Percentiles rank a stretch among this genome's conserved stretches.
Conservation (phyloP, 2,329 filamentous ascomycete species). For the Mycosphaerella sp. region DNA sequence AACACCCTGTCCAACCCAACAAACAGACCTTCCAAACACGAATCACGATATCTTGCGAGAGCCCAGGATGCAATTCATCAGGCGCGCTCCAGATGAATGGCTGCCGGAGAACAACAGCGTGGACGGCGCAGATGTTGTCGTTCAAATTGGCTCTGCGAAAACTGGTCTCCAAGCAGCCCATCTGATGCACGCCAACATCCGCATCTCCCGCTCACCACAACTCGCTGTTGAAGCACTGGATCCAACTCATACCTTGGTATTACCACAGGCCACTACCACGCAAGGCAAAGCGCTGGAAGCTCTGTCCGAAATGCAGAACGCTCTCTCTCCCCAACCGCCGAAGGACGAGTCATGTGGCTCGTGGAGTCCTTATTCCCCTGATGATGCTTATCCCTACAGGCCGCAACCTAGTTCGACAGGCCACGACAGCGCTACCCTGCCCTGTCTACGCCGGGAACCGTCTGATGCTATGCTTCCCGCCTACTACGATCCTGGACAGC, state of each 20-base stretch:
- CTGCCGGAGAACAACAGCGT: neutral
- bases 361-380: slow-evolving; percentile 18
- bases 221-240: neutral
- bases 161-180: slow-evolving; percentile 20
- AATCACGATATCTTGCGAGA: neutral
- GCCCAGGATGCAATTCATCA: slow-evolving; percentile 12
- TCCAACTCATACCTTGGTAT: neutral
- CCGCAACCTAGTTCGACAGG: slow-evolving; percentile 12
- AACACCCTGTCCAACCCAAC: slow-evolving; percentile 1
- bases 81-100: slow-evolving; percentile 8
- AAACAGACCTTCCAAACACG: neutral
- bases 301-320: slow-evolving; percentile 16
- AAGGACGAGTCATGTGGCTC: slow-evolving; percentile 6
- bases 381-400: slow-evolving; percentile 17
- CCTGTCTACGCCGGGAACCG: slow-evolving; percentile 23
- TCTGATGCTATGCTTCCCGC: slow-evolving; percentile 39
- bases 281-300: slow-evolving; percentile 13
- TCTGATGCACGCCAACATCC: slow-evolving; percentile 13
- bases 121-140: slow-evolving; percentile 14
- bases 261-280: neutral
- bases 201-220: slow-evolving; percentile 4
- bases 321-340: slow-evolving; percentile 4
- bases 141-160: slow-evolving; percentile 16
- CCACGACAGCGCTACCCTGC: slow-evolving; percentile 11
- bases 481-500: slow-evolving; percentile 39